phyloP scores from a whole-genome alignment of 2,329 filamentous ascomycete genomes.

The Alternaria gaisen region DNA sequence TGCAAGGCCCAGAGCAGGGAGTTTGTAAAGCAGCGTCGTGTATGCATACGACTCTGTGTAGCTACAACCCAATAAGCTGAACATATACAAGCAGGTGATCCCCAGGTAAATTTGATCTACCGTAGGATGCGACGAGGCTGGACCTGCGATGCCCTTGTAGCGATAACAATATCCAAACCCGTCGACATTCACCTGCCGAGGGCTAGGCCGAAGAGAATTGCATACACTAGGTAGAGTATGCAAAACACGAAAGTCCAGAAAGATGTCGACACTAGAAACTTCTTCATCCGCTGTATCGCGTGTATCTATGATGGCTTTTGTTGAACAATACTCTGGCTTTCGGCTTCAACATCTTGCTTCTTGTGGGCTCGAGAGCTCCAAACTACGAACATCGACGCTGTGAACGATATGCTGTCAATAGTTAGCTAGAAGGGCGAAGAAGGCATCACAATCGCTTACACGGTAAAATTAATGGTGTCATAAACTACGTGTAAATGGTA shows the following conservation, averaged over 20 bases:
- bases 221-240: neutral
- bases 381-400: neutral
- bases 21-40: neutral
- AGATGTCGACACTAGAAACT: neutral
- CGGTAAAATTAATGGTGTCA: neutral
- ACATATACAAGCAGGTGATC: neutral
- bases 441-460: neutral
- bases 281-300: neutral
- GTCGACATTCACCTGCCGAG: neutral
- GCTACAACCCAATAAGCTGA: neutral
- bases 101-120: neutral
- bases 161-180: neutral
- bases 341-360: neutral
- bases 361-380: neutral
- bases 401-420: neutral
- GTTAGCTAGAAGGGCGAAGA: neutral
- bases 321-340: too few species aligned
- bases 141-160: neutral
- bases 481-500: neutral
- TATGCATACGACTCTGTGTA: neutral
- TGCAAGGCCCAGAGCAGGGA: neutral
- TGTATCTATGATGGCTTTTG: neutral
- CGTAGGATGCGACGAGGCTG: neutral
- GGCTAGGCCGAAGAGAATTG: neutral
- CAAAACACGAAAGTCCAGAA: neutral